Evolutionary conservation across 148 eudicot genomes (phyloP), one percentile per base, ranked within the genome.

Genomic region (Rhododendron kiyosumense): DNA sequence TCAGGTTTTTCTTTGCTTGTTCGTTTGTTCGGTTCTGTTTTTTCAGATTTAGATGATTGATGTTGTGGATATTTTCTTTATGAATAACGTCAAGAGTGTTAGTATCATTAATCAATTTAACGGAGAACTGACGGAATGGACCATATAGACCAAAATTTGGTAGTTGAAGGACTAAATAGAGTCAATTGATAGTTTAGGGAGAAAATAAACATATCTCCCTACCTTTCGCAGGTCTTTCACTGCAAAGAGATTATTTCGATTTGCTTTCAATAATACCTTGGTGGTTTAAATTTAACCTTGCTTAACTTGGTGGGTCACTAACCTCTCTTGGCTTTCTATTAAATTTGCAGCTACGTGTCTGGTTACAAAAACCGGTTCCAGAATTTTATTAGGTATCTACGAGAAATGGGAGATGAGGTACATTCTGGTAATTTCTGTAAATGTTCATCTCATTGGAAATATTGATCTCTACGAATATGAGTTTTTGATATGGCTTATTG

Each of bases 391-490:
- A 95, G 79, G 82, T 93, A 96, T 89, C 92, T 96, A 32, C 95
- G 99, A n/a, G 99, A 96, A 92, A 95, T 96, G 99, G 99, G 99
- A 26, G 99, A 96, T 86, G 99, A 96, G 98, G 99, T 96, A 96
- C 63, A 24, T 85, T 86, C 49, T 86, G 17, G 52, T 22, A 71
- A 71, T 71, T 71, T 30, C 41, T 30, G 20, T 32, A 30, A 3
- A 32, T 14, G 76, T 71, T 30, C 20, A 7, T 59, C 26, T 43
- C 4, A 49, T 24, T 79, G 32, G 15, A 28, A 38, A 0, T 67
- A 54, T 7, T 86, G 77, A 83, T 45, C 38, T 71, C 38, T 30
- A 30, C 8, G 10, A 28, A 71, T 30, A 30, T 32, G 41, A 71
- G 38, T 11, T 71, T 30, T 26, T 34, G 38, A 30, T 71, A 30